Conservation (phyloP, 805 yeast genomes). For the Tetrapisispora arboricola region DNA sequence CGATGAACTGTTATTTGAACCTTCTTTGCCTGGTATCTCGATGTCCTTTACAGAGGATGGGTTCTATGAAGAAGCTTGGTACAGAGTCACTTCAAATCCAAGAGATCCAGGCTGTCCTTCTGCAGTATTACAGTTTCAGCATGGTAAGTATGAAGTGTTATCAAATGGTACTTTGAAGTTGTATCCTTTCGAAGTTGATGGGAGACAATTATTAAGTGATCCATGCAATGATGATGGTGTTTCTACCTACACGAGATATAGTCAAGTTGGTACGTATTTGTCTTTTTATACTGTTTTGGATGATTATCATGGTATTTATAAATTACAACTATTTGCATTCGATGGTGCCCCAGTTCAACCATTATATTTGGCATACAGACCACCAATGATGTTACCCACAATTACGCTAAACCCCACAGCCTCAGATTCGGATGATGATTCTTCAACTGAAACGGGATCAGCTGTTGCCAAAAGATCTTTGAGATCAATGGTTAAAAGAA, state of each 20-base stretch:
- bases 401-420: constrained; percentile 79
- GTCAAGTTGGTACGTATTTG: constrained; percentile 51
- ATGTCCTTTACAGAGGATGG: constrained; percentile 93
- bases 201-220: constrained; percentile 79
- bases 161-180: constrained; percentile 59
- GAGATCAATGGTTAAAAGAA: constrained; percentile 47
- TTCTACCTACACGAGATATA: constrained; percentile 62
- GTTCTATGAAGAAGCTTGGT: constrained; percentile 78
- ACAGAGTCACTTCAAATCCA: constrained; percentile 65
- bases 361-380: constrained; percentile 80
- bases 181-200: constrained; percentile 76
- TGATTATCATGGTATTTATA: constrained; percentile 74
- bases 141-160: constrained; percentile 63
- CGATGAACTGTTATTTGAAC: constrained; percentile 89
- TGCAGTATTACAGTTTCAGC: constrained; percentile 79
- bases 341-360: constrained; percentile 82
- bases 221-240: constrained; percentile 65
- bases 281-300: constrained; percentile 54
- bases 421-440: constrained; percentile 3
- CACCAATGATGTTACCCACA: constrained; percentile 96
- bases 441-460: constrained; percentile 25
- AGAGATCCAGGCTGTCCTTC: constrained; percentile 70
- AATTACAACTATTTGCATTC: constrained; percentile 60
- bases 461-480: constrained; percentile 26
- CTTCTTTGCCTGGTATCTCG: constrained; percentile 89